Percentiles rank a stretch among this genome's conserved stretches.
phyloP scores from a whole-genome alignment of 2,329 filamentous ascomycete species.

The Colletotrichum liriopes region DNA sequence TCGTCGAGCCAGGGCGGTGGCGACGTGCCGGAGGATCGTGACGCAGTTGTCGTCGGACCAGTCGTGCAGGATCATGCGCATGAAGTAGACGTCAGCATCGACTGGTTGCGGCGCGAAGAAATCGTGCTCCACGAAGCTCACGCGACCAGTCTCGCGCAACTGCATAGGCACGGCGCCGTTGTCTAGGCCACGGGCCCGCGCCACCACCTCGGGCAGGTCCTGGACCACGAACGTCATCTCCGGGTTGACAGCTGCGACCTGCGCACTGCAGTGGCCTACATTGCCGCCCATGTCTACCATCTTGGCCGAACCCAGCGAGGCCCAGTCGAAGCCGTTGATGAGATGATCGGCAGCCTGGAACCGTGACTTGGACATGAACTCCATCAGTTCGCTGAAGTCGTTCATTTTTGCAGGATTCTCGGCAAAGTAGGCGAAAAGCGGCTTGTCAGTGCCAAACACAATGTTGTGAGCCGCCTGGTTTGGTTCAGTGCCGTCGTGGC shows the following conservation, averaged over 20 bases:
- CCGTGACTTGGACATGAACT: background rate
- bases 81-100: slow-evolving; percentile 64
- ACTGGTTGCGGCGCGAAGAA: slow-evolving; percentile 56
- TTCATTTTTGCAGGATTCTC: background rate
- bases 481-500: background rate
- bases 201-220: slow-evolving; percentile 57
- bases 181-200: slow-evolving; percentile 48
- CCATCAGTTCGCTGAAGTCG: slow-evolving; percentile 4
- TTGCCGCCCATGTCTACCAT: slow-evolving; percentile 3
- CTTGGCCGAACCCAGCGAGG: background rate
- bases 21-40: slow-evolving; percentile 46
- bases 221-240: slow-evolving; percentile 55
- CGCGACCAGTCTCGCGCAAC: slow-evolving; percentile 48
- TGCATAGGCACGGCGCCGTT: slow-evolving; percentile 52
- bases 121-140: slow-evolving; percentile 55
- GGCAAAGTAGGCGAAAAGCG: slow-evolving; percentile 4
- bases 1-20: background rate
- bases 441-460: background rate
- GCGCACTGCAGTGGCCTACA: background rate
- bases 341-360: background rate
- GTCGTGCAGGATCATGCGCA: slow-evolving; percentile 65
- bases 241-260: background rate
- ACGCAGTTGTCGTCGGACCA: slow-evolving; percentile 54
- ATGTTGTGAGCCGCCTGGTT: slow-evolving; percentile 5
- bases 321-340: slow-evolving; percentile 1